Evolutionary conservation across 768 basidiomycete genomes (phyloP), one percentile per base, ranked within the genome.

Genomic region (Amanita subjunquillea): DNA sequence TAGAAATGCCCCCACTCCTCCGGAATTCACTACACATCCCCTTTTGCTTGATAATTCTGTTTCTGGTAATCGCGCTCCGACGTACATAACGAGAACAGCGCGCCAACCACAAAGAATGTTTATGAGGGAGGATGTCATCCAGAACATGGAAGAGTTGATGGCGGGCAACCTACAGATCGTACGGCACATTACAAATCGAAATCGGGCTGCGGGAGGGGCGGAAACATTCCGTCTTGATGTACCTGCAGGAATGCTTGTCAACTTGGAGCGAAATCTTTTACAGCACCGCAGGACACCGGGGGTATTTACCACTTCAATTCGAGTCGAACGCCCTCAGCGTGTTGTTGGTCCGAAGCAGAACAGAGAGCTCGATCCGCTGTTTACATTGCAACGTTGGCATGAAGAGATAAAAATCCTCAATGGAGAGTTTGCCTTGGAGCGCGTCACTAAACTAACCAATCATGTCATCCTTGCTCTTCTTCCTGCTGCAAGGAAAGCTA

Each of bases 371-470:
- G 83, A 87, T 30, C 91, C 92, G 1, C 68, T 90, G 51, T 73
- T 87, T 8, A 95, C 93, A 1, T 63, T 84, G 29, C 87, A 91
- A 60, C 79, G 94, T 53, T 97, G 94, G 94, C 71, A 78, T 1
- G 92, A 95, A 62, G 93, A 95, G 65, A 82, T 80, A 55, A 89
- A 87, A 61, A 82, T 89, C 30, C 68, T 89, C 22, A 83, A 91
- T 53, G 85, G 87, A 13, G 82, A 82, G 57, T 85, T 86, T 54
- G 78, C 83, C 7, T 65, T 75, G 9, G 83, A 87, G 53, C 78
- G 91, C 17, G 72, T 81, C 17, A 72, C 67, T 22, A 87, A 80
- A 58, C 62, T 96, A 12, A 70, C 73, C 25, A 85, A 85, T 58
- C 89, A 93, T 60, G 70, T 91, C 44, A 66, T 79, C 22, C 67